Conservation (phyloP, 441 rosid genomes). For the Viola pubescens region DNA sequence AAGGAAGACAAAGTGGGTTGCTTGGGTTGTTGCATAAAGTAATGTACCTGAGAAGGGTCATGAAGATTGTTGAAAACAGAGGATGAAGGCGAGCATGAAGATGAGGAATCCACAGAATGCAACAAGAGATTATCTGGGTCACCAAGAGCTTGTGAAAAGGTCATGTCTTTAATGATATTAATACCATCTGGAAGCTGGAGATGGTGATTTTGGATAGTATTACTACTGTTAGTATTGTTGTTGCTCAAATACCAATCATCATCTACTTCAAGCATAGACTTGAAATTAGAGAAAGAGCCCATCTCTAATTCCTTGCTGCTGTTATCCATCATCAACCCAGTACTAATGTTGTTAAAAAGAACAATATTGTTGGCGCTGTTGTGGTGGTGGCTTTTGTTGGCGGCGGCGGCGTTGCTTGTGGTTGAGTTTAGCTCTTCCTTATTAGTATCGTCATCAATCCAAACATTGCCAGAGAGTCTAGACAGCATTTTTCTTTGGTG, state of each 20-base stretch:
- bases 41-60: slow-evolving; percentile 53
- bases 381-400: slow-evolving; percentile 6
- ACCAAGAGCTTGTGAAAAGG: slow-evolving; percentile 39
- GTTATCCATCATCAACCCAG: slow-evolving; percentile 17
- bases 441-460: slow-evolving; percentile 28
- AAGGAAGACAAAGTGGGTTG: slow-evolving; percentile 27
- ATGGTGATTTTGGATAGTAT: slow-evolving; percentile 27
- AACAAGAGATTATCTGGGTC: slow-evolving; percentile 44
- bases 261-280: slow-evolving; percentile 45
- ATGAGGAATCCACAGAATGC: slow-evolving; percentile 44
- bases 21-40: slow-evolving; percentile 37
- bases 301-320: slow-evolving; percentile 30
- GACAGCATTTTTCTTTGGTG: slow-evolving; percentile 32
- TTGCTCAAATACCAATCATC: slow-evolving; percentile 40
- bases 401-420: slow-evolving; percentile 15
- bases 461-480: slow-evolving; percentile 27
- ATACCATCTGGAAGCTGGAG: slow-evolving; percentile 12
- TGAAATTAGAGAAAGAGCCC: slow-evolving; percentile 33
- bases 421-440: slow-evolving; percentile 29
- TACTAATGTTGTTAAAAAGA: background rate
- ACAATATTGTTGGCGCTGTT: slow-evolving; percentile 15
- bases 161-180: slow-evolving; percentile 19
- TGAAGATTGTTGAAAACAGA: slow-evolving; percentile 46
- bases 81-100: slow-evolving; percentile 49
- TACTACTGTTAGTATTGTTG: slow-evolving; percentile 12